A percentile compares a stretch with the other conserved stretches of the same genome.
phyloP scores from a whole-genome alignment of 495 filamentous ascomycete species.

The Penicillium waksmanii region DNA sequence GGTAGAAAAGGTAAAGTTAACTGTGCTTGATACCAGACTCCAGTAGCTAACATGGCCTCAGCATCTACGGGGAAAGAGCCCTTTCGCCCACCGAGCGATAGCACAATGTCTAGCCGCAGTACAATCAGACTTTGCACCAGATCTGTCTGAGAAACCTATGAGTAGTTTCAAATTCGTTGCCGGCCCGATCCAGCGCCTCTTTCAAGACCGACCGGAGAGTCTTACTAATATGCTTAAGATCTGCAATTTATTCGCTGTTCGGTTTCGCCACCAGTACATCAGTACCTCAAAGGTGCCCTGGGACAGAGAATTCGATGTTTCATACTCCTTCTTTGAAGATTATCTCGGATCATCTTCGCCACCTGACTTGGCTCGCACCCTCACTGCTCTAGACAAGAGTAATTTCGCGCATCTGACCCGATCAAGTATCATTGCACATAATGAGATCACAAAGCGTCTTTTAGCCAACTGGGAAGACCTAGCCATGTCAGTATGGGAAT shows the following conservation, averaged over 20 bases:
- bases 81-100: constrained; percentile 45
- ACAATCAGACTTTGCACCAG: constrained; percentile 15
- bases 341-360: constrained; percentile 34
- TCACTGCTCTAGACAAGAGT: constrained; percentile 33
- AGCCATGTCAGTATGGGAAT: constrained; percentile 44
- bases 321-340: constrained; percentile 40
- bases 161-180: constrained; percentile 45
- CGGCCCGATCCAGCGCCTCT: constrained; percentile 42
- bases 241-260: constrained; percentile 37
- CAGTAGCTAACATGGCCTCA: constrained; percentile 13
- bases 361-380: constrained; percentile 33
- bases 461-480: constrained; percentile 36
- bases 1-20: constrained; percentile 39
- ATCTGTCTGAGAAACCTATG: constrained; percentile 13
- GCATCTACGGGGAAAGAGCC: constrained; percentile 42
- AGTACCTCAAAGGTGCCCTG: constrained; percentile 42
- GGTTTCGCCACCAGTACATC: constrained; percentile 42
- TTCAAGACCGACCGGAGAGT: constrained; percentile 36
- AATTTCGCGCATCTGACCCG: constrained; percentile 33
- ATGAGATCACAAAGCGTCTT: constrained; percentile 22
- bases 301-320: constrained; percentile 35
- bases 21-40: not conserved
- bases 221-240: constrained; percentile 40
- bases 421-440: constrained; percentile 26
- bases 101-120: constrained; percentile 31